A percentile compares a stretch with the other conserved stretches of the same genome.
phyloP scores from a whole-genome alignment of 2,329 filamentous ascomycete species.

The Hypoxylon sp. region DNA sequence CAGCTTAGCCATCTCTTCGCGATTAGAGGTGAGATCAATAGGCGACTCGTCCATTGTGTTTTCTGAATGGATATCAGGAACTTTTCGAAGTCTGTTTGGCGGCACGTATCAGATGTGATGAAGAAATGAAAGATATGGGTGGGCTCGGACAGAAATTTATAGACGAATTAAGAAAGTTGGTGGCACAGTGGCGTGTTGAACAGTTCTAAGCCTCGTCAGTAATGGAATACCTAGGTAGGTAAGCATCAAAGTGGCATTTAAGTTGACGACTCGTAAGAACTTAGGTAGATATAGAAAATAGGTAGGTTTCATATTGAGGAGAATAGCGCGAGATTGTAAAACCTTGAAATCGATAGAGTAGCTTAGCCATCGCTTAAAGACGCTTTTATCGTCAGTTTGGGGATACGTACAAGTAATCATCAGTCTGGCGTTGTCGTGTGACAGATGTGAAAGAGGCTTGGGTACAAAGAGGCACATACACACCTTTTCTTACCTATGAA shows the following conservation, averaged over 20 bases:
- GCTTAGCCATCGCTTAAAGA: constrained; percentile 6
- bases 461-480: constrained; percentile 25
- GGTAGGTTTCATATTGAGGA: background rate
- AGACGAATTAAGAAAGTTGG: constrained; percentile 3
- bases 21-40: constrained; percentile 44
- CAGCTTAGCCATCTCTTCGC: constrained; percentile 47
- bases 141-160: background rate
- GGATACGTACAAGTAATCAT: constrained; percentile 22
- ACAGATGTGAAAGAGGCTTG: constrained; percentile 31
- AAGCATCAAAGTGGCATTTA: background rate
- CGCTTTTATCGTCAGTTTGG: constrained; percentile 19
- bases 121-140: background rate
- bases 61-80: background rate
- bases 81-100: background rate
- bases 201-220: constrained; percentile 10
- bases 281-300: background rate
- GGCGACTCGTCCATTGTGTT: constrained; percentile 49
- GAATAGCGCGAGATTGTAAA: background rate
- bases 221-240: constrained; percentile 3
- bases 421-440: constrained; percentile 24
- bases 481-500: constrained; percentile 27
- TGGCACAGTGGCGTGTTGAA: constrained; percentile 10
- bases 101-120: background rate
- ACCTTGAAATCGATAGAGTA: background rate
- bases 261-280: background rate